Base-by-base conservation (phyloP, 2,329 filamentous ascomycete genomes). In the Boeremia lycopersici region DNA sequence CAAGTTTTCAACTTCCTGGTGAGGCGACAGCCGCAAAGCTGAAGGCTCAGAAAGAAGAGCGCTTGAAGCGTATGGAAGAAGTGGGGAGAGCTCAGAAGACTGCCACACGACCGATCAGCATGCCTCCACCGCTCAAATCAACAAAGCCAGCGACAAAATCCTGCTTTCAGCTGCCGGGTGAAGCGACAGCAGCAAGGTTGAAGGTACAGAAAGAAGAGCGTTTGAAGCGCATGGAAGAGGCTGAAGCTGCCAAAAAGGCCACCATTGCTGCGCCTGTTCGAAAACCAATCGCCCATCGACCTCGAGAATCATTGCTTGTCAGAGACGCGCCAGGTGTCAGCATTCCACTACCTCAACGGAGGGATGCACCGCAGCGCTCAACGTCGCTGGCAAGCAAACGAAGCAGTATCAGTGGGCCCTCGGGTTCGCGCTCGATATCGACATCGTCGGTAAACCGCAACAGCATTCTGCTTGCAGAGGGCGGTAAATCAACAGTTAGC, bases 81-180 rank as follows among this genome's bases (percentile, higher is more conserved):
- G 76, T 75, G 38, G 65, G 76, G 72, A 61, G 71, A 61, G 40
- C 49, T 13, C 60, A 63, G 4, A 78, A 78, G 61, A 46, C 52
- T 3, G 64, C 61, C 40, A 44, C 52, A 46, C 76, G 75, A 63
- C 82, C 75, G 30, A 75, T 79, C 62, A 79, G 74, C 63, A 76
- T 77, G 71, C 75, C 78, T 6, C 76, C 76, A 26, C 75, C 75
- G n/a, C 64, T 74, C 8, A 84, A 80, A 62, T 83, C 81, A 3
- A 73, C 68, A 17, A 84, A 84, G 61, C 73, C 80, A 6, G 77
- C 77, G 0, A 84, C 82, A 0, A 76, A 73, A 44, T 71, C 81
- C 13, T 81, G 71, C 25, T 85, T 85, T 63, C 74, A 78, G 46
- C 74, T 85, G 0, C 81, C 82, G 0, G 82, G 82, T 7, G 82